Evolutionary conservation across 805 yeast species (phyloP), one percentile per base, ranked within the genome.

Genomic region (Metschnikowia colocasiae): DNA sequence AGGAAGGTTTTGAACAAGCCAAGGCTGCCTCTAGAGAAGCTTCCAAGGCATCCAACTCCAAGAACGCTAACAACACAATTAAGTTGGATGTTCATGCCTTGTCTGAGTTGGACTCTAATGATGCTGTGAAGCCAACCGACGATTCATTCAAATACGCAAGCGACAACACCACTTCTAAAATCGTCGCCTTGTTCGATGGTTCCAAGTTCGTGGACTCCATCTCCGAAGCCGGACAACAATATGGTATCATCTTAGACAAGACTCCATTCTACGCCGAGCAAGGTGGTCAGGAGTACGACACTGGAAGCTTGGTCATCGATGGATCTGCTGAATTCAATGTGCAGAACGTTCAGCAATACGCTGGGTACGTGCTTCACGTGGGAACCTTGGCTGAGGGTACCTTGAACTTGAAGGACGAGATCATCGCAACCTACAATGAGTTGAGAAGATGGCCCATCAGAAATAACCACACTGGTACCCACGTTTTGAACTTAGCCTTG

Each of bases 391-490:
- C 72, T 49, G 95, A 92, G 66, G 99, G 98, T 51, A 53, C 72
- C 19, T 70, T 94, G 51, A 71, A 75, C 43, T 81, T 85, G 42
- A 82, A 80, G 48, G 92, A 85, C 58, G 70, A 71, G 33, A 83
- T 90, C 36, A 86, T 87, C 68, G 95, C 95, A 19, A 83, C 91
- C 40, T 90, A 83, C 61, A 97, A 94, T 61, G 97, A 88, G 64
- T 76, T 85, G 60, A 87, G 98, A 68, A 87, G 99, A 74, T 84
- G 89, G 87, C 96, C 97, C 53, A 83, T 94, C 59, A 87, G 95
- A 75, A 90, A 91, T 74, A 94, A 94, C 78, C 99, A 94, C 71
- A 92, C 99, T 36, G 97, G 97, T 73, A 94, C 99, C 2, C 99
- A 94, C 63, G 82, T 94, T 40, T 80, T 94, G 59, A 94, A 94